phyloP scores from a whole-genome alignment of 345 rosid species.

The Theobroma cacao region DNA sequence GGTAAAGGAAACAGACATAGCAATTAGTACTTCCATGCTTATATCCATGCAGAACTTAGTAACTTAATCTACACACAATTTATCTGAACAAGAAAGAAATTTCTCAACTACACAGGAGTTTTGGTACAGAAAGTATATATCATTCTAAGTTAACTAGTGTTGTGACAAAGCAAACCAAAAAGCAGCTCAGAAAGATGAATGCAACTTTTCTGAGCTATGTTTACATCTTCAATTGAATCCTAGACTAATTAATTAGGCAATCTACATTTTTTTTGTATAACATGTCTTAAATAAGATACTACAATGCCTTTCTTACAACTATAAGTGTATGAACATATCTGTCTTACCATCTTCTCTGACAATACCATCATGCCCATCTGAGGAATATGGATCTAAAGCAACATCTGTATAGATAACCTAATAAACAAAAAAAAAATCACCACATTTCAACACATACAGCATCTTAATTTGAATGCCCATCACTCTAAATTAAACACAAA shows the following conservation, averaged over 20 bases:
- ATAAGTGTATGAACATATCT: not conserved
- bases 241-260: not conserved
- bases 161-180: not conserved
- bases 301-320: not conserved
- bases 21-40: conserved; percentile 10
- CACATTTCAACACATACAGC: not conserved
- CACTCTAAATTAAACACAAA: not conserved
- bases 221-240: conserved; percentile 3
- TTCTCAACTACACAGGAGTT: not conserved
- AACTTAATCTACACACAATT: not conserved
- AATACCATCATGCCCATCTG: conserved; percentile 93
- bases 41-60: not conserved
- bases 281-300: not conserved
- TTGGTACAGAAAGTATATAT: not conserved
- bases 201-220: not conserved
- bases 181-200: not conserved
- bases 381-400: conserved; percentile 85
- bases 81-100: not conserved
- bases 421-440: conserved; percentile 12
- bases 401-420: conserved; percentile 92
- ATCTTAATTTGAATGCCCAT: not conserved
- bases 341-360: conserved; percentile 80
- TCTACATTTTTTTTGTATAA: not conserved
- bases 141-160: conserved; percentile 8
- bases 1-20: not conserved